Evolutionary conservation across 306 rosid species (phyloP), one percentile per base, ranked within the genome.

Genomic region (Ammopiptanthus mongolicus): DNA sequence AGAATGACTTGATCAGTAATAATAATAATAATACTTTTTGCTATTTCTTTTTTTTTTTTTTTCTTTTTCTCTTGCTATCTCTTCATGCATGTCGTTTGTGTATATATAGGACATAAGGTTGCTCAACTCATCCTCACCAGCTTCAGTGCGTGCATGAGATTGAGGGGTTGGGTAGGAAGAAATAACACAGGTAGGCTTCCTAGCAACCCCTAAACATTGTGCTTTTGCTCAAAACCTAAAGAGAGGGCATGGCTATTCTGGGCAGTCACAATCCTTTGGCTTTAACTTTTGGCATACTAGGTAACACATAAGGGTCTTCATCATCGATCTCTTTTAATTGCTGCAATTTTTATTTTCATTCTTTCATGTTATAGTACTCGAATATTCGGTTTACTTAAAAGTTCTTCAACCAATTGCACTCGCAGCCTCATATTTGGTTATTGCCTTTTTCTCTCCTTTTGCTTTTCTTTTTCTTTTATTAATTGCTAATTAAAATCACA

Each of bases 221-320:
- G 14, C 2, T 14, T 53, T 66, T 55, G 4, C 50, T 41, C 22
- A 57, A 42, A 65, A 28, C n/a, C 14, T 2, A 62, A 61, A 42
- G 41, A 50, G 65, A 52, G 64, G 28, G 14, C 17, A 84, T 89
- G 89, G 78, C 87, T 8, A 6, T 71, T 8, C 8, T 82, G 50
- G 57, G 56, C 58, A 28, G 15, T 51, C 78, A 70, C 19, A 83
- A 84, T 73, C 36, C 73, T 25, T 76, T 82, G 86, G 70, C 86
- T 48, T 70, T 88, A 29, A 74, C 85, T 21, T 92, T 92, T 68
- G 98, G 98, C 42, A 21, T 92, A 21, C 77, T 90, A 18, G 98
- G 98, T 92, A 86, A 67, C 17, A 6, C 2, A 39, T 25, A 46
- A 3, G 22, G 1, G 22, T 72, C 41, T 55, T 17, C 13, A 22